These are phyloP conservation scores for Auriscalpium orientale DNA, from an alignment of 768 basidiomycete species.

Conservation along the genomic window DNA sequence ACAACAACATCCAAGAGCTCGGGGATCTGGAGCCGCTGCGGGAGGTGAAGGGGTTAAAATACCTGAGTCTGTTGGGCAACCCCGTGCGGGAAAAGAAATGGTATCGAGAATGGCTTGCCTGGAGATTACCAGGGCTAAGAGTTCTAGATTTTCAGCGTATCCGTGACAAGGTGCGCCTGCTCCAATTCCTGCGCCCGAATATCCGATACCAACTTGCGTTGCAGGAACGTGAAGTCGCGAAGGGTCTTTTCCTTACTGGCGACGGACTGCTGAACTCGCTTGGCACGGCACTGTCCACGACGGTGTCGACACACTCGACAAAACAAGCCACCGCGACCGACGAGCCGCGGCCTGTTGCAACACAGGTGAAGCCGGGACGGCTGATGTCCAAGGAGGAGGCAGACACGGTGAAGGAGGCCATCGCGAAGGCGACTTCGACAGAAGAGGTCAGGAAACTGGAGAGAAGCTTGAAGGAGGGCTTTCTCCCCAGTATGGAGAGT, in stretches of 20 bases:
- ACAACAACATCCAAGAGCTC: conserved; percentile 72
- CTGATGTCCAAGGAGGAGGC: conserved; percentile 90
- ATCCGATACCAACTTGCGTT: conserved; percentile 5
- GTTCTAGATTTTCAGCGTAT: conserved; percentile 94
- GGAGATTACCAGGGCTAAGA: conserved; percentile 79
- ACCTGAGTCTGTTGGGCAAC: conserved; percentile 71
- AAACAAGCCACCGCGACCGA: conserved; percentile 61
- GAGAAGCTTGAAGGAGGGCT: conserved; percentile 77
- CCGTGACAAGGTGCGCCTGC: conserved; percentile 79
- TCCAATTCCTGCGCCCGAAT: conserved; percentile 12
- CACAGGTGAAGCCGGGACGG: conserved; percentile 66
- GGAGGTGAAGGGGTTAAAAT: conserved; percentile 67
- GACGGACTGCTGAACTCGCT: conserved; percentile 73
- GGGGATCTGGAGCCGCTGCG: conserved; percentile 82
- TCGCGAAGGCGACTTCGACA: conserved; percentile 83
- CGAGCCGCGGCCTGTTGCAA: conserved; percentile 59
- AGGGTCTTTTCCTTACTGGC: conserved; percentile 71
- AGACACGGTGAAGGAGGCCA: conserved; percentile 79
- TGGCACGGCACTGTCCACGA: conserved; percentile 69
- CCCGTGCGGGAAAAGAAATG: conserved; percentile 88
- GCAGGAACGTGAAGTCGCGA: conserved; percentile 75
- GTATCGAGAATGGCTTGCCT: conserved; percentile 95
- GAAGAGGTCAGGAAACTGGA: conserved; percentile 84
- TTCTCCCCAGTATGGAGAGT: conserved; percentile 69
- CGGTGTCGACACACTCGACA: conserved; percentile 58